phyloP scores from a whole-genome alignment of 2,329 filamentous ascomycete species.

The Graphiopsis chlorocephala region DNA sequence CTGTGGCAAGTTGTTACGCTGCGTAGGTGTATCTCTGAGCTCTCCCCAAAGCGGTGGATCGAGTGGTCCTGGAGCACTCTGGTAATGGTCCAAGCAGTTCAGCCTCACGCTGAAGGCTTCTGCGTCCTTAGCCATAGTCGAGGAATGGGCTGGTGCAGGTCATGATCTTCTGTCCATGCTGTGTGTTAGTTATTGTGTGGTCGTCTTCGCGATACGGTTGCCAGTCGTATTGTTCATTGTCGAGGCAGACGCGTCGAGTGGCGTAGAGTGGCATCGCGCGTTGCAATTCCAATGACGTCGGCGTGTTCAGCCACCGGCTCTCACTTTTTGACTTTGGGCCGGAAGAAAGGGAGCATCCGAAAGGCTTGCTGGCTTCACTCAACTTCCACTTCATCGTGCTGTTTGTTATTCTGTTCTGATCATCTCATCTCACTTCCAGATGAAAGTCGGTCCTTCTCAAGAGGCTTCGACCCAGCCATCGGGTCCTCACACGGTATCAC shows the following conservation, averaged over 20 bases:
- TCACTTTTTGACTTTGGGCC: not conserved
- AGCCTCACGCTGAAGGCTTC: slow-evolving; percentile 75
- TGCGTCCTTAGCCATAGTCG: slow-evolving; percentile 30
- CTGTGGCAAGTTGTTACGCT: slow-evolving; percentile 61
- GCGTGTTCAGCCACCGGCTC: not conserved
- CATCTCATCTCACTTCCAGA: not conserved
- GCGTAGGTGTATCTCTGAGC: slow-evolving; percentile 58
- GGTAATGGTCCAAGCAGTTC: slow-evolving; percentile 96
- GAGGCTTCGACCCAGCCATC: not conserved
- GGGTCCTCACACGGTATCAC: not conserved
- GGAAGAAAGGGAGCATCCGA: not conserved
- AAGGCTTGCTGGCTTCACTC: not conserved
- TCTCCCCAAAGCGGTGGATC: slow-evolving; percentile 66
- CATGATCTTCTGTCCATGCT: slow-evolving; percentile 23
- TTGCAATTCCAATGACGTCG: not conserved
- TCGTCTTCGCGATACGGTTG: not conserved
- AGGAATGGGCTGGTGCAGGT: slow-evolving; percentile 20
- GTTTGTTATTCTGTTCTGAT: not conserved
- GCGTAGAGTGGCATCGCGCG: slow-evolving; percentile 8
- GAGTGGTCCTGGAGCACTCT: slow-evolving; percentile 71
- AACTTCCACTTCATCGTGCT: not conserved
- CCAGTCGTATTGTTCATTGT: not conserved
- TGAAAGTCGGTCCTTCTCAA: not conserved
- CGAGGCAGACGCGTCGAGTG: not conserved
- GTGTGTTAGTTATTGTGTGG: not conserved